Conservation (phyloP, 345 rosid genomes). For the Tarenaya hassleriana region DNA sequence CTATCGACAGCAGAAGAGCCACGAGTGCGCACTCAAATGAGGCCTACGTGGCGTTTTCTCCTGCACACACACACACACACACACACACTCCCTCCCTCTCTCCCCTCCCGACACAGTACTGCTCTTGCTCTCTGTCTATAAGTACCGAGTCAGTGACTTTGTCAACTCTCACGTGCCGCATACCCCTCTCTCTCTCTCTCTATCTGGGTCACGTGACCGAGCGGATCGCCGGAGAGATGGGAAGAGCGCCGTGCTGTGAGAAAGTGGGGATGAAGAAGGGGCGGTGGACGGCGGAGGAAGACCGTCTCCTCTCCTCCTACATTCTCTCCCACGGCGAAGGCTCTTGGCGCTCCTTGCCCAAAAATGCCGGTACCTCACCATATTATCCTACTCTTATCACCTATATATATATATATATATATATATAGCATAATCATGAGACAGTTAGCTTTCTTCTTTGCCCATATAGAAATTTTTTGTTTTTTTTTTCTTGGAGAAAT, state of each 20-base stretch:
- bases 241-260: slow-evolving; percentile 37
- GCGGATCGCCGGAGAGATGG: slow-evolving; percentile 50
- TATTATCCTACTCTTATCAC: too few species aligned
- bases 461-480: too few species aligned
- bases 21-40: slow-evolving; percentile 34
- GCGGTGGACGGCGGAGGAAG: slow-evolving; percentile 36
- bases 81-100: slow-evolving; percentile 18
- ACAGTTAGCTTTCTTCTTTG: too few species aligned
- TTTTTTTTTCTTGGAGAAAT: too few species aligned
- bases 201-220: slow-evolving; percentile 35
- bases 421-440: too few species aligned
- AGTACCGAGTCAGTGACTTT: slow-evolving; percentile 21
- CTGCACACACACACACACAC: slow-evolving; percentile 39
- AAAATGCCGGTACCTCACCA: slow-evolving; percentile 37
- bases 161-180: slow-evolving; percentile 17
- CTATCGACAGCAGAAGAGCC: slow-evolving; percentile 55
- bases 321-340: slow-evolving; percentile 33
- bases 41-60: slow-evolving; percentile 17
- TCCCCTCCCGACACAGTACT: slow-evolving; percentile 1
- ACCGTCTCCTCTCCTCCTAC: slow-evolving; percentile 27
- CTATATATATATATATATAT: too few species aligned
- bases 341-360: slow-evolving; percentile 36
- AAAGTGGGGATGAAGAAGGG: slow-evolving; percentile 32
- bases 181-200: background rate
- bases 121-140: slow-evolving; percentile 17